These are phyloP conservation scores for Venturia oleaginea DNA, from an alignment of 2,329 filamentous ascomycete genomes.

Conservation along the genomic window DNA sequence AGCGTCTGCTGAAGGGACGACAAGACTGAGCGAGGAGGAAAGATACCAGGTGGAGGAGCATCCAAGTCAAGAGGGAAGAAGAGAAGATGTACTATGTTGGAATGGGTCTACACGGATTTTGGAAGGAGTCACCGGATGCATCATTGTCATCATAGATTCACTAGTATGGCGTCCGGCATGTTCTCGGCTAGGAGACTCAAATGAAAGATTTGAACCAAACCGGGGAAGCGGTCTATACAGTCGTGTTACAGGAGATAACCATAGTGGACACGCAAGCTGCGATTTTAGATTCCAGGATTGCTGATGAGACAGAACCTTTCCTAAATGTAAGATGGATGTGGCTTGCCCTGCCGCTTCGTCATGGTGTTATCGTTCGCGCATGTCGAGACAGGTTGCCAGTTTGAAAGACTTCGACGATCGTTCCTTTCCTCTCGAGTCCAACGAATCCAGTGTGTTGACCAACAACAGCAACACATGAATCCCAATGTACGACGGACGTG, in stretches of 20 bases:
- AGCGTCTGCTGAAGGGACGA: conserved; percentile 94
- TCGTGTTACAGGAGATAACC: not conserved
- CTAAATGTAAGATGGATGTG: too few species aligned
- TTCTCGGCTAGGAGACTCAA: not conserved
- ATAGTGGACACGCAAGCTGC: not conserved
- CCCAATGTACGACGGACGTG: not conserved
- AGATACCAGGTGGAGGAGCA: not conserved
- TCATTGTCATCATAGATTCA: not conserved
- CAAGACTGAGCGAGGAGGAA: conserved; percentile 56
- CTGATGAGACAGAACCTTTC: too few species aligned
- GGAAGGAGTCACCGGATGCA: not conserved
- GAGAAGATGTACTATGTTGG: not conserved
- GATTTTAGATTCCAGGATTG: too few species aligned
- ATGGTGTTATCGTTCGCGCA: too few species aligned
- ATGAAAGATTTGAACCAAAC: not conserved
- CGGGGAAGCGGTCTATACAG: not conserved
- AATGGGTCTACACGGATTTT: not conserved
- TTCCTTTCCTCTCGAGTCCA: not conserved
- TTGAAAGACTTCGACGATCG: not conserved
- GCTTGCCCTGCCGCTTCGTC: too few species aligned
- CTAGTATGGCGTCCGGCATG: not conserved
- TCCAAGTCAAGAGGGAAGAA: not conserved
- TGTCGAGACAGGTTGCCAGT: too few species aligned
- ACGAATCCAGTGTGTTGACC: not conserved
- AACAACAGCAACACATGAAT: not conserved